Conservation (phyloP, 2,329 filamentous ascomycete species). For the Pestalotiopsis sp. region DNA sequence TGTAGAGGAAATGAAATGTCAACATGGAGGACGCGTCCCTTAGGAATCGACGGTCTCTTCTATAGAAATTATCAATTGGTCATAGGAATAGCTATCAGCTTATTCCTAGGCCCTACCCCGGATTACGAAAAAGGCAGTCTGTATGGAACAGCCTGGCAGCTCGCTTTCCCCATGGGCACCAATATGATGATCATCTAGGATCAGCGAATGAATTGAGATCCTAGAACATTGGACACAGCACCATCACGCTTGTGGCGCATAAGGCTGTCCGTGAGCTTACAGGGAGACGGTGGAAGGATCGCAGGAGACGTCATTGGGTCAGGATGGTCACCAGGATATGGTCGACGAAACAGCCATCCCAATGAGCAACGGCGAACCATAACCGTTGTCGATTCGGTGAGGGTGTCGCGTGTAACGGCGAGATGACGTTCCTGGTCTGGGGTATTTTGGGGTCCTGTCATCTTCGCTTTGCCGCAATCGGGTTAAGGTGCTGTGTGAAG, state of each 20-base stretch:
- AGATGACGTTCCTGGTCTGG: not conserved
- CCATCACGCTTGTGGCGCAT: not conserved
- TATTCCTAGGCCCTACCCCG: not conserved
- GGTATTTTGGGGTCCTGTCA: not conserved
- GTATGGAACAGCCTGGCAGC: not conserved
- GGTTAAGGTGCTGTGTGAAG: not conserved
- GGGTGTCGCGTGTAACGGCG: not conserved
- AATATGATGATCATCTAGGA: slow-evolving; percentile 7
- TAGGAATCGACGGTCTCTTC: not conserved
- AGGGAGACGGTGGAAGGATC: slow-evolving; percentile 3
- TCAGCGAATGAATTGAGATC: not conserved
- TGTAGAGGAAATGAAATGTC: not conserved
- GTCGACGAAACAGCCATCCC: not conserved
- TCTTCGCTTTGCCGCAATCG: slow-evolving; percentile 1
- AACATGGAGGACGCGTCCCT: not conserved
- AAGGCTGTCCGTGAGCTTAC: not conserved
- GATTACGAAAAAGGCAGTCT: not conserved
- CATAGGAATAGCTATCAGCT: not conserved
- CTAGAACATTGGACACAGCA: not conserved
- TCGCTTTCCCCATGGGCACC: not conserved
- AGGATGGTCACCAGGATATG: slow-evolving; percentile 1
- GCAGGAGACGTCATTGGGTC: not conserved
- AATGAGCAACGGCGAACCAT: not conserved
- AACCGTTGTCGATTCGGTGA: not conserved
- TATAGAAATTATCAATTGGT: not conserved